phyloP scores from a whole-genome alignment of 345 rosid species.

The Turritis glabra region DNA sequence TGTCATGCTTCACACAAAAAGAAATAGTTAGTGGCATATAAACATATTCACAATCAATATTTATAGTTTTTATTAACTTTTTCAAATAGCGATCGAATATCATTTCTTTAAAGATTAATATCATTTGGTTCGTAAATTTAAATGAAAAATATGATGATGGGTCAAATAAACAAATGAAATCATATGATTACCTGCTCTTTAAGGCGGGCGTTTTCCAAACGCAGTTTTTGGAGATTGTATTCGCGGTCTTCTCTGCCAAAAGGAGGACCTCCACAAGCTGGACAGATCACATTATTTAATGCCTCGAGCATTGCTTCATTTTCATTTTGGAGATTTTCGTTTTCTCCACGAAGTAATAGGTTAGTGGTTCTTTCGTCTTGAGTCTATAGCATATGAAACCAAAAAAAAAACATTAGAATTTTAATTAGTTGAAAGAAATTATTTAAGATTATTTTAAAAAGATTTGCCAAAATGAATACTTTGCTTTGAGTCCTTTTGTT shows the following conservation, averaged over 20 bases:
- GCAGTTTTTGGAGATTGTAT: slow-evolving; percentile 42
- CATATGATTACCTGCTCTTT: slow-evolving; percentile 48
- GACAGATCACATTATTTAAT: slow-evolving; percentile 57
- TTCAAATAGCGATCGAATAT: neutral
- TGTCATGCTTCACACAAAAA: slow-evolving; percentile 44
- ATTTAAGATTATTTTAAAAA: neutral
- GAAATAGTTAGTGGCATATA: neutral
- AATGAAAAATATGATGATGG: neutral
- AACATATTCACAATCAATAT: neutral
- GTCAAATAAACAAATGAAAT: neutral
- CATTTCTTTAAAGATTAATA: neutral
- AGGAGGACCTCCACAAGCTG: slow-evolving; percentile 70
- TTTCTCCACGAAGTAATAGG: slow-evolving; percentile 55
- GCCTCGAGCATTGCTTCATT: slow-evolving; percentile 56
- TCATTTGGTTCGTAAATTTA: neutral
- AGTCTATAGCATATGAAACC: slow-evolving; percentile 43
- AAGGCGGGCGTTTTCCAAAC: slow-evolving; percentile 47
- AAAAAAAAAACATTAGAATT: neutral
- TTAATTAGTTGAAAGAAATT: neutral
- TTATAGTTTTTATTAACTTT: neutral
- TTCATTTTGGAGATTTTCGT: slow-evolving; percentile 54
- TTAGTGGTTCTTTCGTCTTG: slow-evolving; percentile 55
- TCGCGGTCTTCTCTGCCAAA: slow-evolving; percentile 50
- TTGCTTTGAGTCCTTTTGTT: slow-evolving; percentile 74
- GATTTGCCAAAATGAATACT: slow-evolving; percentile 40